These are phyloP conservation scores for Stipa capillata DNA, from an alignment of 176 grass and related monocot genomes.

Conservation along the genomic window DNA sequence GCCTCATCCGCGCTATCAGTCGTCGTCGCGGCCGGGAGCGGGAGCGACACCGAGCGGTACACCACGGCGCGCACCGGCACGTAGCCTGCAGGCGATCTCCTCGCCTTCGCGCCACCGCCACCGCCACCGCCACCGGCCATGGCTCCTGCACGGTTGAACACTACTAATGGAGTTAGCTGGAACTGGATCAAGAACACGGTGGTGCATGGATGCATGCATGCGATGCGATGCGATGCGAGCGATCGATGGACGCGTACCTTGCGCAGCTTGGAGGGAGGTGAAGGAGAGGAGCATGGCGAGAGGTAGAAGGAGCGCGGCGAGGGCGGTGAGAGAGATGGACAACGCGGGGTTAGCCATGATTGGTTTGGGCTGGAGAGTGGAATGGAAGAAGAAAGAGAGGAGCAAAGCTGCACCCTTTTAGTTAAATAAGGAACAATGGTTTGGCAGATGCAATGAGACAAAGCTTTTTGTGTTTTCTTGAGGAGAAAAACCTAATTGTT, in stretches of 20 bases:
- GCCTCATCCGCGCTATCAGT: neutral
- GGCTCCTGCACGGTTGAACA: too few relatives aligned
- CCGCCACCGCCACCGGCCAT: too few relatives aligned
- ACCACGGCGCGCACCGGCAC: constrained; percentile 18
- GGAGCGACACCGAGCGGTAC: constrained; percentile 6
- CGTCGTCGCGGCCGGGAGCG: neutral
- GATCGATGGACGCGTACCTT: neutral
- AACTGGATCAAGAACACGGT: too few relatives aligned
- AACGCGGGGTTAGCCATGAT: neutral
- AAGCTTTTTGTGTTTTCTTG: too few relatives aligned
- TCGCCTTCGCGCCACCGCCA: too few relatives aligned
- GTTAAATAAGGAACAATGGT: too few relatives aligned
- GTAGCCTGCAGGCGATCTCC: neutral
- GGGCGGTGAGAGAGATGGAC: neutral
- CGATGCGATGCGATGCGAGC: too few relatives aligned
- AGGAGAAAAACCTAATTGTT: too few relatives aligned
- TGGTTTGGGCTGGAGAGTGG: neutral
- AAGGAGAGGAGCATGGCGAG: neutral
- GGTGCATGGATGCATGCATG: too few relatives aligned
- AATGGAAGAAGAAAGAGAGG: neutral
- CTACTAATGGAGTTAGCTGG: too few relatives aligned
- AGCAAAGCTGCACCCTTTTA: neutral
- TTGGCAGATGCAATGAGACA: too few relatives aligned
- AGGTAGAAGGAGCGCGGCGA: neutral
- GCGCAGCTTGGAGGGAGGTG: neutral